Base-by-base conservation (phyloP, 2,329 filamentous ascomycete genomes). In the Colletotrichum sp. region DNA sequence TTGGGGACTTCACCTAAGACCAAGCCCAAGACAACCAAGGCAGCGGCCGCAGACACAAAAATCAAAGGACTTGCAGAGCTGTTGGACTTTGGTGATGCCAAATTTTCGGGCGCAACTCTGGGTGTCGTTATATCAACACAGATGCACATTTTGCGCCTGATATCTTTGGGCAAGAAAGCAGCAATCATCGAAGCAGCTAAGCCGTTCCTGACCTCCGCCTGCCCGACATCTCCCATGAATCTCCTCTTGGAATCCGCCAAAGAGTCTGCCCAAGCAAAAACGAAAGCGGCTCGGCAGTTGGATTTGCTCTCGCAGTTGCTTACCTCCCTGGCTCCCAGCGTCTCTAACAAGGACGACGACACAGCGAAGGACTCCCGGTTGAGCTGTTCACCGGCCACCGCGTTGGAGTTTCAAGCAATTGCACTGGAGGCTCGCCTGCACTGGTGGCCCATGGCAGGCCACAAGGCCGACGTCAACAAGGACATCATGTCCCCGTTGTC, bases 401-500 rank as follows among this genome's bases (percentile, higher is more conserved):
- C 91, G 2, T 89, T 96, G 66, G 89, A 91, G 77, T 82, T 95
- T 1, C 94, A 96, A 79, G 85, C 88, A 1, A 82, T 94, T 2
- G 94, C 92, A 12, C 88, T 96, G 52, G 87, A 88, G 28, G 86
- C 89, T 9, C 90, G 93, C 34, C 83, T 93, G n/a, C 85, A 87
- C 57, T 95, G 92, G 89, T 95, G 94, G 94, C 86, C 84, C 57
- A 80, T 95, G 73, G 90, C 90, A 8, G 87, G 88, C 3, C 92
- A 95, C 79, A 82, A 89, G 75, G 90, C 89, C 2, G 89, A 94
- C 73, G 81, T 89, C 6, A 89, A 92, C 44, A 92, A 92, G 72
- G 94, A 95, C 16, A 83, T 96, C 8, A 80, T 93, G n/a, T 87
- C 90, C 2, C 93, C 94, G 0, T 89, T 95, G 65, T 88, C 89